phyloP scores from a whole-genome alignment of 257 asterid genomes.

The Verbascum thapsus region DNA sequence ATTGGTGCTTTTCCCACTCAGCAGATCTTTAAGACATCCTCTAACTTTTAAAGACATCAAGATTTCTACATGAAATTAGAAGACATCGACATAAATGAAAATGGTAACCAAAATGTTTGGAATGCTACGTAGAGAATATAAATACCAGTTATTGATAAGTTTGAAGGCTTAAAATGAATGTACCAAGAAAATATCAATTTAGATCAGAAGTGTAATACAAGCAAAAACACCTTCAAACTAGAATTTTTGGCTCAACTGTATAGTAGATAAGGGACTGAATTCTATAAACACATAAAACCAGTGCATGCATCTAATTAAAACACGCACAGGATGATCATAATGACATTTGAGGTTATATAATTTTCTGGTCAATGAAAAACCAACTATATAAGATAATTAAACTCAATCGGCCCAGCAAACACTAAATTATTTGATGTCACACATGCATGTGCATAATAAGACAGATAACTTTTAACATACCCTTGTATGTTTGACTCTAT shows the following conservation, averaged over 20 bases:
- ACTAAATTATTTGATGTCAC: not conserved
- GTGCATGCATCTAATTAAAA: not conserved
- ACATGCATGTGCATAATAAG: not conserved
- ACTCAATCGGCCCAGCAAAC: not conserved
- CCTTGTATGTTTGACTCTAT: not conserved
- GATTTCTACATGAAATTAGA: not conserved
- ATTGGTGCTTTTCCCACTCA: not conserved
- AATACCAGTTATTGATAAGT: not conserved
- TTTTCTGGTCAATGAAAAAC: not conserved
- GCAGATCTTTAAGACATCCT: not conserved
- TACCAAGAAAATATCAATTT: not conserved
- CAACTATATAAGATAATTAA: not conserved
- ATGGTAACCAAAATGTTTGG: not conserved
- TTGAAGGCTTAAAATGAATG: not conserved
- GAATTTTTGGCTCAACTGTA: not conserved
- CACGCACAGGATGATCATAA: not conserved
- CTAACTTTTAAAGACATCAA: not conserved
- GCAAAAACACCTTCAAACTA: not conserved
- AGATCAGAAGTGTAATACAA: not conserved
- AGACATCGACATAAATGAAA: not conserved
- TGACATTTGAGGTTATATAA: not conserved
- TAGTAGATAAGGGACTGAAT: not conserved
- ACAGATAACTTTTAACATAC: not conserved
- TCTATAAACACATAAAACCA: not conserved
- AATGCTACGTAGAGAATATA: conserved; percentile 1